These are phyloP conservation scores for Xylaria digitata DNA, from an alignment of 2,329 filamentous ascomycete genomes.

Conservation along the genomic window DNA sequence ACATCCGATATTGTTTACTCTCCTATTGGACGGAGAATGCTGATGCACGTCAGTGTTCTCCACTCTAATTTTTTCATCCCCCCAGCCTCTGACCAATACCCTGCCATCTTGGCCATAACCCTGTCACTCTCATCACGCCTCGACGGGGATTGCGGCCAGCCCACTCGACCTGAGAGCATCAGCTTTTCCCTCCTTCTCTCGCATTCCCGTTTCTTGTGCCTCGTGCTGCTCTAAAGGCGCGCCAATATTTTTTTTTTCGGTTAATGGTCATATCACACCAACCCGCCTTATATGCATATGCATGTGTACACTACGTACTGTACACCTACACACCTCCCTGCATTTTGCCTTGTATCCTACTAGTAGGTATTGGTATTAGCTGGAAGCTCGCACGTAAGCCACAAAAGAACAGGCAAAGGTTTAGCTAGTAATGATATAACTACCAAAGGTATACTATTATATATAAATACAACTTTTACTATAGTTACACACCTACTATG, in stretches of 20 bases:
- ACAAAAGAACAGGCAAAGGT: too few relatives aligned
- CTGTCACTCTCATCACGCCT: conserved; percentile 3
- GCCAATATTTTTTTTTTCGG: background rate
- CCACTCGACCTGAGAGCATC: conserved; percentile 22
- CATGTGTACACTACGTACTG: too few relatives aligned
- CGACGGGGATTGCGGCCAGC: conserved; percentile 31
- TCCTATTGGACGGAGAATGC: conserved; percentile 15
- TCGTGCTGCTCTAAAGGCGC: background rate
- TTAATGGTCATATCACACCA: conserved; percentile 18
- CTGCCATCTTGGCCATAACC: background rate
- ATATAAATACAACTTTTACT: too few relatives aligned
- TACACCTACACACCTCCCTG: too few relatives aligned
- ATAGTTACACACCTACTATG: too few relatives aligned
- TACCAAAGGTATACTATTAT: too few relatives aligned
- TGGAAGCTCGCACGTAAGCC: too few relatives aligned
- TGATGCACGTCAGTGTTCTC: conserved; percentile 32
- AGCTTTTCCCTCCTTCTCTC: conserved; percentile 30
- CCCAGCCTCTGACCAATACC: background rate
- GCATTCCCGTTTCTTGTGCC: conserved; percentile 12
- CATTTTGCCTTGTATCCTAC: background rate
- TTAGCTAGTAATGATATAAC: too few relatives aligned
- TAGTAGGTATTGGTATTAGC: background rate
- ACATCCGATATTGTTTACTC: background rate
- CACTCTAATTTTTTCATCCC: conserved; percentile 14
- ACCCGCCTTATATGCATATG: too few relatives aligned